Base-by-base conservation (phyloP, 2,329 filamentous ascomycete species). In the Penicillium sp. region DNA sequence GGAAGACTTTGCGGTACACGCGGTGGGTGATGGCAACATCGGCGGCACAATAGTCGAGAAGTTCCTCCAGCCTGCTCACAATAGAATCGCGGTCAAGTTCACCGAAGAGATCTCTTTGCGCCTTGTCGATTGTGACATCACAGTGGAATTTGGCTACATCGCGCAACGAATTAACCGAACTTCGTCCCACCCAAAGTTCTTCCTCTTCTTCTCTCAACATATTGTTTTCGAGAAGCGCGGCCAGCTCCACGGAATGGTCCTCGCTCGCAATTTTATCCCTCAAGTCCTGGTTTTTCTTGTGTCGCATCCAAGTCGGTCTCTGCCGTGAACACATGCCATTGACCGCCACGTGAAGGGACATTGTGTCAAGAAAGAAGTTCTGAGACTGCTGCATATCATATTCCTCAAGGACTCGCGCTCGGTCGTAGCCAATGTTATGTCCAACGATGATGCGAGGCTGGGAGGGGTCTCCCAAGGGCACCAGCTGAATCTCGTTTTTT, bases 291-390 rank as follows among this genome's bases (percentile, higher is more conserved):
- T 86, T 89, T 73, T 99, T 99, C 66, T 89, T 88, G 69, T 95
- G 89, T 68, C 89, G 95, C 85, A 96, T 90, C 93, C 93, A 99
- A 0, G 89, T 95, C 8, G 95, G 93, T 41, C 93, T 82, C 69
- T 99, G 93, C 57, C 88, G 86, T 18, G 93, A 97, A 71, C 93
- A 99, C 93, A 99, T 99, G 54, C 93, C 93, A 66, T 99, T 99
- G 19, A 95, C 92, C 2, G 95, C 95, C 7, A 95, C 92, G 67
- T 99, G 93, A 16, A 99, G 75, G 1, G 92, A 97, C 93, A 99
- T 99, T 27, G 93, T 99, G 67, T 99, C 93, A 43, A 99, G 72
- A 66, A 95, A 99, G 36, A 82, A 86, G 59, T 90, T 97, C 33
- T 83, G 82, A 1, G 89, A 86, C 68, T 96, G 92, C 46, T 82